phyloP scores from a whole-genome alignment of 164 flowering plant species.

The Berberis thunbergii region DNA sequence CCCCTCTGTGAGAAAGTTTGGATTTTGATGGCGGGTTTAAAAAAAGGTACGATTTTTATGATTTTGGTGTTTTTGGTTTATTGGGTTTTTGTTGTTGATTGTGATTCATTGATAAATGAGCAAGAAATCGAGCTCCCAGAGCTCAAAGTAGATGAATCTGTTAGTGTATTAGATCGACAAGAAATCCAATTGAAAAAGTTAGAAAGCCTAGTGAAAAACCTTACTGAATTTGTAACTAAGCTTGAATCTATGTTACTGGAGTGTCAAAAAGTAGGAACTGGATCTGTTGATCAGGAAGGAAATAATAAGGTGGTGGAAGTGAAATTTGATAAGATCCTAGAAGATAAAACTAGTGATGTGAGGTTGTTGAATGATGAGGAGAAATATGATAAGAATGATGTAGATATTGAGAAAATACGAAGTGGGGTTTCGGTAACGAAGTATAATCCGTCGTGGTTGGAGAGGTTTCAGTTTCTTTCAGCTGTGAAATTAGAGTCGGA shows the following conservation, averaged over 20 bases:
- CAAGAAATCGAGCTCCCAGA: conserved; percentile 2
- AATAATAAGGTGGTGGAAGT: conserved; percentile 5
- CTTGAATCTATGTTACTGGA: conserved; percentile 42
- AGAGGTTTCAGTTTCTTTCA: conserved; percentile 76
- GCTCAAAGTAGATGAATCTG: conserved; percentile 6
- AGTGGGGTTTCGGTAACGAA: conserved; percentile 50
- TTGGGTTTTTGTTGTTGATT: conserved; percentile 10
- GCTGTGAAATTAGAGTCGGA: conserved; percentile 76
- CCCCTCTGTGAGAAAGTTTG: neutral
- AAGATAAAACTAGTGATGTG: neutral
- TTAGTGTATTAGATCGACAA: conserved; percentile 22
- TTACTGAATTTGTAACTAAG: conserved; percentile 47
- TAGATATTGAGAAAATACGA: conserved; percentile 13
- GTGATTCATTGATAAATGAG: conserved; percentile 12
- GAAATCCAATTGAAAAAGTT: conserved; percentile 46
- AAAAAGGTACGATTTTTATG: conserved; percentile 35
- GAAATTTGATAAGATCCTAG: neutral
- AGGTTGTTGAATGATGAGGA: conserved; percentile 4
- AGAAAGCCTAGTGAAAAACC: conserved; percentile 52
- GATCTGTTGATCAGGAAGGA: conserved; percentile 7
- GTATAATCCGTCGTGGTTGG: conserved; percentile 84
- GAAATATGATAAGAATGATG: conserved; percentile 4
- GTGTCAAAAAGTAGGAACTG: conserved; percentile 8
- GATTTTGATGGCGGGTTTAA: conserved; percentile 26
- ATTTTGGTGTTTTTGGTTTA: conserved; percentile 26